A percentile compares a stretch with the other conserved stretches of the same genome.
Evolutionary conservation across 495 filamentous ascomycete genomes (phyloP).

Genomic region (Trichoderma parareesei): DNA sequence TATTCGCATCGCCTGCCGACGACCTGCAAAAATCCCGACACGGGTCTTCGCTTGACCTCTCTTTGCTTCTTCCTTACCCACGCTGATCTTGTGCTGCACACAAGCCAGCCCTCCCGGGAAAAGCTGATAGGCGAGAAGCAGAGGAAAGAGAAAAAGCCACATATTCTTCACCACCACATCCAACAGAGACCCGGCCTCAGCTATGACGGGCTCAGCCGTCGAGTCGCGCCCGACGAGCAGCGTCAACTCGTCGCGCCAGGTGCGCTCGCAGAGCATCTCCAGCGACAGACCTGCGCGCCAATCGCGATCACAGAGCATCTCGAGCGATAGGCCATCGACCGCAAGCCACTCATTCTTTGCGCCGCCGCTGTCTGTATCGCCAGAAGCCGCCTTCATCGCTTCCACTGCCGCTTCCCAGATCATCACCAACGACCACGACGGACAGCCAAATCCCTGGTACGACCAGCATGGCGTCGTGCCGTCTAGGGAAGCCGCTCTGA

Average conservation of each 20-base stretch:
- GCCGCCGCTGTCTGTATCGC: slow-evolving; percentile 58
- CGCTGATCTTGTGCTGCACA: background rate
- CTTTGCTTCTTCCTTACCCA: background rate
- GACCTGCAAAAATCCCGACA: background rate
- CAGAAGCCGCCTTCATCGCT: slow-evolving; percentile 82
- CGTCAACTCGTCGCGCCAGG: slow-evolving; percentile 29
- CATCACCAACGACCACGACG: slow-evolving; percentile 78
- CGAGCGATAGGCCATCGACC: slow-evolving; percentile 46
- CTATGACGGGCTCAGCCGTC: slow-evolving; percentile 11
- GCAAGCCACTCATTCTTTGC: slow-evolving; percentile 46
- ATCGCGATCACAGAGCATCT: slow-evolving; percentile 44
- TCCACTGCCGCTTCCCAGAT: slow-evolving; percentile 84
- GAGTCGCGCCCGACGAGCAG: slow-evolving; percentile 34
- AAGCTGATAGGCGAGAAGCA: background rate
- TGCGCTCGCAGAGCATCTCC: slow-evolving; percentile 44
- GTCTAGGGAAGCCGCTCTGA: slow-evolving; percentile 57
- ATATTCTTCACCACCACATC: background rate
- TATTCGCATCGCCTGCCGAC: background rate
- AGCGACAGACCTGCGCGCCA: slow-evolving; percentile 37
- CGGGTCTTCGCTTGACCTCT: background rate
- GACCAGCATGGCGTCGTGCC: slow-evolving; percentile 56
- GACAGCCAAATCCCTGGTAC: slow-evolving; percentile 55
- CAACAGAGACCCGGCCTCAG: background rate
- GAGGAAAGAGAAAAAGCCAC: background rate
- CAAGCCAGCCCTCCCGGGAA: background rate